Evolutionary conservation across 257 asterid genomes (phyloP).

Genomic region (Parsonsia alboflavescens): DNA sequence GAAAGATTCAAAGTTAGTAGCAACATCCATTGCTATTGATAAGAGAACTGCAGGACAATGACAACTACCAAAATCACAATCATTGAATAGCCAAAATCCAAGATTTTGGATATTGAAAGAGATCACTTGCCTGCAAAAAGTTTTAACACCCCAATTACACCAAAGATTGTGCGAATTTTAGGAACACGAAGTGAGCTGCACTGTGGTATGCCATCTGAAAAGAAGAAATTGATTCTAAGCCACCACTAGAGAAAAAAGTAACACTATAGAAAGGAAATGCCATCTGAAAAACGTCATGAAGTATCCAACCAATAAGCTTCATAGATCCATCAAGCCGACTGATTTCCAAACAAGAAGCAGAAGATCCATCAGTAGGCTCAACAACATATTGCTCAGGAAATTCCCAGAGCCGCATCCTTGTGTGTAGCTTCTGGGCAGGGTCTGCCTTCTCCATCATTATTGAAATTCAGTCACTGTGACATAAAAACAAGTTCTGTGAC

Average conservation of each 20-base stretch:
- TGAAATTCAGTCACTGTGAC: constrained; percentile 18
- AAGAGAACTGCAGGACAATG: constrained; percentile 1
- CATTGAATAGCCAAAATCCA: not conserved
- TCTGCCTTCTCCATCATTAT: constrained; percentile 80
- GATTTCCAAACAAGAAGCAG: constrained; percentile 55
- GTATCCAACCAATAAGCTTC: constrained; percentile 42
- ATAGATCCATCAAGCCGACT: constrained; percentile 63
- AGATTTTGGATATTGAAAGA: constrained; percentile 21
- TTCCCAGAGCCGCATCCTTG: constrained; percentile 89
- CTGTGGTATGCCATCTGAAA: constrained; percentile 58
- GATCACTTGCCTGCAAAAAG: constrained; percentile 57
- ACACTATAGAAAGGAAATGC: constrained; percentile 1
- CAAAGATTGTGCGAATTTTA: constrained; percentile 58
- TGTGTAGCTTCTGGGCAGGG: constrained; percentile 58
- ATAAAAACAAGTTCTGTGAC: not conserved
- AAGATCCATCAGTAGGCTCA: constrained; percentile 87
- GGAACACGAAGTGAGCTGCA: constrained; percentile 58
- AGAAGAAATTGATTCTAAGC: constrained; percentile 4
- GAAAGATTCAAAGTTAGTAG: not conserved
- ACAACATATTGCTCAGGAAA: constrained; percentile 72
- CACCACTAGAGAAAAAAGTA: not conserved
- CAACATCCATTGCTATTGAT: constrained; percentile 8
- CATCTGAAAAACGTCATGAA: constrained; percentile 1
- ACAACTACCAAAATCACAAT: not conserved
- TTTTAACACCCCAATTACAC: constrained; percentile 79